Evolutionary conservation across 1,284 basidiomycete species (phyloP), one percentile per base, ranked within the genome.

Genomic region (Neotropicomus parvogracilis): DNA sequence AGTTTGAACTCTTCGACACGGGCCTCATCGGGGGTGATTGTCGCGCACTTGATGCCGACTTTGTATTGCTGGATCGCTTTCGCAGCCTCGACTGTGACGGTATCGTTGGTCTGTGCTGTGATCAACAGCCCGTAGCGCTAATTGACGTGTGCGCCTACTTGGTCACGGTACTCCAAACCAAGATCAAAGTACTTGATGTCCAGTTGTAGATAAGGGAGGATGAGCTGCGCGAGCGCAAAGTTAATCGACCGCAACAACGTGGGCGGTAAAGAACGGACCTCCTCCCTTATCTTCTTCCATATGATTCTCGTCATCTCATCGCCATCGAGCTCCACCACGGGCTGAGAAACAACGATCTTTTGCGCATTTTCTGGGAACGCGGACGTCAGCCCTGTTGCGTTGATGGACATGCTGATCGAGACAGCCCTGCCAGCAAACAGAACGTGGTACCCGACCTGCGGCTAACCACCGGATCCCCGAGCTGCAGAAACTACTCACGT

Each of bases 121-220:
- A 43, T 49, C 32, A 59, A 13, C 3, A 19, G 35, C 31, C 37
- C 17, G 21, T 26, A 12, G 26, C 4, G 11, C 42, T 1, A n/a
- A 31, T 16, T 9, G 28, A 37, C 21, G 41, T 21, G 7, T 9
- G 29, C 6, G 54, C 81, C 48, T 58, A 91, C 89, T 59, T 86
- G 77, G 70, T 97, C 93, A 53, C 95, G 87, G 72, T 88, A 77
- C 73, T 95, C 91, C 60, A 98, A 81, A 28, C 95, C 94, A 37
- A 99, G 80, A 72, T 99, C 95, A 70, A 85, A 98, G 77, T 99
- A 99, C 73, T 98, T 98, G 79, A 99, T 91, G 64, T 99, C 91
- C 35, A 99, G 75, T 73, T 95, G 81, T 47, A 99, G 76, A 71
- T 94, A 97, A 9, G 95, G 95, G 44, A 97, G 78, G 63, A 99